phyloP scores from a whole-genome alignment of 352 stramenopile species.

The Phytopythium ostracodes region DNA sequence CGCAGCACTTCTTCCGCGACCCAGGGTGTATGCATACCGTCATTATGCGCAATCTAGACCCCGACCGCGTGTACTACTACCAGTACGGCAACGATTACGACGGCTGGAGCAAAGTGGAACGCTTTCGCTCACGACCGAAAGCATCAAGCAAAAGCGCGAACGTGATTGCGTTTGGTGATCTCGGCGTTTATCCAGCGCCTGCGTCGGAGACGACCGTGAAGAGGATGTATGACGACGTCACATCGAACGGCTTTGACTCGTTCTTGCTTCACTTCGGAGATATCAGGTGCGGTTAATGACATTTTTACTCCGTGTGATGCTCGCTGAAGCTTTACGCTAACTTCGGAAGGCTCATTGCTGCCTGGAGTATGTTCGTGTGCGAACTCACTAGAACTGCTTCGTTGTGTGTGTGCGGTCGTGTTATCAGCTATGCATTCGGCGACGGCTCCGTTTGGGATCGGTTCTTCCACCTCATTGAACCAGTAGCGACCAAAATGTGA shows the following conservation, averaged over 20 bases:
- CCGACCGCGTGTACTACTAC: slow-evolving; percentile 50
- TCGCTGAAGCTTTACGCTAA: no score
- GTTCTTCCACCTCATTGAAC: slow-evolving; percentile 73
- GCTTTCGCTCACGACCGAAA: slow-evolving; percentile 37
- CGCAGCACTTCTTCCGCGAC: slow-evolving; percentile 43
- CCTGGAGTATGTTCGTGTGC: background rate
- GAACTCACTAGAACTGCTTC: background rate
- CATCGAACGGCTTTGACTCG: slow-evolving; percentile 44
- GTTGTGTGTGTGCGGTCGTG: background rate
- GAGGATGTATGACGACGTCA: slow-evolving; percentile 53
- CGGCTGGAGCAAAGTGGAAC: slow-evolving; percentile 34
- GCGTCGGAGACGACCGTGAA: slow-evolving; percentile 51
- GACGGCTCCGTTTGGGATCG: slow-evolving; percentile 63
- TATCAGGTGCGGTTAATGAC: slow-evolving; percentile 38
- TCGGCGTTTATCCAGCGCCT: slow-evolving; percentile 45
- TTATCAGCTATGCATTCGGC: slow-evolving; percentile 54
- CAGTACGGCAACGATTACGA: slow-evolving; percentile 53
- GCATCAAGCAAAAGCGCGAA: slow-evolving; percentile 29
- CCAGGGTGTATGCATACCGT: slow-evolving; percentile 67
- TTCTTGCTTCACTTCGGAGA: slow-evolving; percentile 79
- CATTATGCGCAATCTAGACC: slow-evolving; percentile 39
- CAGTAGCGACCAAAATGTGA: slow-evolving; percentile 59
- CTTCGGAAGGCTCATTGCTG: background rate
- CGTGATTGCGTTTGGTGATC: slow-evolving; percentile 64
- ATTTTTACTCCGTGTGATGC: no score